Conservation (phyloP, 2,329 filamentous ascomycete genomes). For the Pseudogymnoascus pannorum region DNA sequence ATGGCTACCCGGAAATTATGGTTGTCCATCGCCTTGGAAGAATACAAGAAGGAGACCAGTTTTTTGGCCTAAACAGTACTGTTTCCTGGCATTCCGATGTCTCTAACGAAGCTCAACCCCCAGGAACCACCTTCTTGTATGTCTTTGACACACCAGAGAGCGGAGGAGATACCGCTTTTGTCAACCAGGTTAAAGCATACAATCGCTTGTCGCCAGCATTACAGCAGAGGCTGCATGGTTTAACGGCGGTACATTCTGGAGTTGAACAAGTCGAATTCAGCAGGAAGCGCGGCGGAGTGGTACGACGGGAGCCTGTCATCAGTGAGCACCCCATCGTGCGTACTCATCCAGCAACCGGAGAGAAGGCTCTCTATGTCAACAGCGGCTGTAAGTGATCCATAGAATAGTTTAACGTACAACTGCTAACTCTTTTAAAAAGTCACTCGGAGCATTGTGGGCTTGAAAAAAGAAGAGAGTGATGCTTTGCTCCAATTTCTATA, state of each 20-base stretch:
- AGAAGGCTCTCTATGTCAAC: constrained; percentile 79
- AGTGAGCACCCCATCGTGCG: constrained; percentile 71
- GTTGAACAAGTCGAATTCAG: constrained; percentile 71
- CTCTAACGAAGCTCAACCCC: constrained; percentile 80
- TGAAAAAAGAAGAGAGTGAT: constrained; percentile 79
- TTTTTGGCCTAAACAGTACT: constrained; percentile 68
- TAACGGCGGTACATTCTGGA: constrained; percentile 75
- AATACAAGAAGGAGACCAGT: constrained; percentile 52
- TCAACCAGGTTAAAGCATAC: constrained; percentile 74
- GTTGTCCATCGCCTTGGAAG: constrained; percentile 67
- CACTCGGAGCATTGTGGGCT: constrained; percentile 68
- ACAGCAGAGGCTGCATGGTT: constrained; percentile 69
- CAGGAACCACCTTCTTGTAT: constrained; percentile 84
- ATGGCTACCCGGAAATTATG: constrained; percentile 67
- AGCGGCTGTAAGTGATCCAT: constrained; percentile 39
- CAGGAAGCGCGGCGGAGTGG: constrained; percentile 58
- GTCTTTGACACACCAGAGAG: constrained; percentile 72
- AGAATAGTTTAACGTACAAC: too few relatives aligned
- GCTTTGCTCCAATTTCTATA: constrained; percentile 65
- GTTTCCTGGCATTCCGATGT: constrained; percentile 88
- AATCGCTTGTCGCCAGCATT: constrained; percentile 71
- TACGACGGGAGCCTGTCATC: constrained; percentile 66
- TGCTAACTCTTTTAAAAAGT: constrained; percentile 27
- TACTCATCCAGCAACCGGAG: constrained; percentile 76
- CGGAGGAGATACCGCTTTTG: constrained; percentile 81